Evolutionary conservation across 75 land plant genomes (phyloP).

Genomic region (Gnetum montanum): DNA sequence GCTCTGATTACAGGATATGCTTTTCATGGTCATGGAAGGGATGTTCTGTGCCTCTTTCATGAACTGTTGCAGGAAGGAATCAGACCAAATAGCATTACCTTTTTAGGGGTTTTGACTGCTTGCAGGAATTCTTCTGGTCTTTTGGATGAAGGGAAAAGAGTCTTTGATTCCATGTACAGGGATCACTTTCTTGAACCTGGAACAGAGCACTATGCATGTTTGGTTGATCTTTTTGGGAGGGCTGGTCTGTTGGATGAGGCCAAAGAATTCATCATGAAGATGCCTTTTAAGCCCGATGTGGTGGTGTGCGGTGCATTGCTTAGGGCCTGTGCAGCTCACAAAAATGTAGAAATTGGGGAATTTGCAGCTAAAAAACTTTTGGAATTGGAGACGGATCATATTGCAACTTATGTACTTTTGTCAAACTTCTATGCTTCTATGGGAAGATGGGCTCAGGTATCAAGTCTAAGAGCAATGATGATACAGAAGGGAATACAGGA

Average conservation of each 20-base stretch:
- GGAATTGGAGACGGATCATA: conserved; percentile 28
- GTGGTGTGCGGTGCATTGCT: conserved; percentile 39
- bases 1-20: conserved; percentile 44
- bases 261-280: conserved; percentile 14
- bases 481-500: not conserved
- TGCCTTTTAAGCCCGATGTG: conserved; percentile 30
- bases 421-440: conserved; percentile 6
- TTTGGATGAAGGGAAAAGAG: conserved; percentile 28
- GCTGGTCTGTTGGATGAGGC: conserved; percentile 39
- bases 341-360: conserved; percentile 26
- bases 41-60: conserved; percentile 25
- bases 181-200: conserved; percentile 31
- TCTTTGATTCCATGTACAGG: conserved; percentile 27
- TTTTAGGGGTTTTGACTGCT: conserved; percentile 34
- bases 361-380: conserved; percentile 20
- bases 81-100: conserved; percentile 39
- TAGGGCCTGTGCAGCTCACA: conserved; percentile 27
- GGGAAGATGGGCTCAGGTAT: not conserved
- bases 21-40: conserved; percentile 30
- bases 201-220: conserved; percentile 39
- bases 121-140: conserved; percentile 49
- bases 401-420: conserved; percentile 29
- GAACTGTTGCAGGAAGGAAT: conserved; percentile 24
- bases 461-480: not conserved
- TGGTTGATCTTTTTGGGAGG: conserved; percentile 50